Percentiles rank a stretch among this genome's conserved stretches.
Conservation (phyloP, 1,139 yeast genomes). For the Saccharomycopsis hybrid region DNA sequence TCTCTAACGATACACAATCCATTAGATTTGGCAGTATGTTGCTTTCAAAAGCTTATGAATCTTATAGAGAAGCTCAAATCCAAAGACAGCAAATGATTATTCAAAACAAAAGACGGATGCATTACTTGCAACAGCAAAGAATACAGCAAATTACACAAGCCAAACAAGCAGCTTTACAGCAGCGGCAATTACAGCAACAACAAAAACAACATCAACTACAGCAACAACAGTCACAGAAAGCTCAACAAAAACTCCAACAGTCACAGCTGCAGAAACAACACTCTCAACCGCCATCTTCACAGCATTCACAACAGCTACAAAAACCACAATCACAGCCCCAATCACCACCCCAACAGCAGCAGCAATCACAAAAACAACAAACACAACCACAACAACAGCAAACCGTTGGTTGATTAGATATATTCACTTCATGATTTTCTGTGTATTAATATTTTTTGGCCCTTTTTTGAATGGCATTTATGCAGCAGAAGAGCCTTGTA, state of each 20-base stretch:
- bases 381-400: too few species aligned
- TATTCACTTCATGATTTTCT: too few species aligned
- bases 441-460: too few species aligned
- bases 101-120: conserved; percentile 47
- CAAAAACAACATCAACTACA: conserved; percentile 5
- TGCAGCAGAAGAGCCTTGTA: too few species aligned
- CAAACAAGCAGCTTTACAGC: conserved; percentile 38
- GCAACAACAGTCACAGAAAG: conserved; percentile 20
- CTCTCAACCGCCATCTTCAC: conserved; percentile 15
- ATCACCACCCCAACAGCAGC: too few species aligned
- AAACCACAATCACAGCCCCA: not conserved
- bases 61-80: conserved; percentile 38
- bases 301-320: not conserved
- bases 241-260: conserved; percentile 25
- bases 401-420: too few species aligned
- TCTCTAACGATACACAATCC: conserved; percentile 80
- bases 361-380: too few species aligned
- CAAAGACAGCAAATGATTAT: conserved; percentile 36
- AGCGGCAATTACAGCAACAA: conserved; percentile 30
- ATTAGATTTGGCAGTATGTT: conserved; percentile 91
- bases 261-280: conserved; percentile 22
- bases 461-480: too few species aligned
- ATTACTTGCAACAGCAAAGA: conserved; percentile 39
- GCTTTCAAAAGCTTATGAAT: conserved; percentile 79
- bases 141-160: conserved; percentile 31